Evolutionary conservation across 495 filamentous ascomycete genomes (phyloP).

Genomic region (Aspergillus bertholletiae): DNA sequence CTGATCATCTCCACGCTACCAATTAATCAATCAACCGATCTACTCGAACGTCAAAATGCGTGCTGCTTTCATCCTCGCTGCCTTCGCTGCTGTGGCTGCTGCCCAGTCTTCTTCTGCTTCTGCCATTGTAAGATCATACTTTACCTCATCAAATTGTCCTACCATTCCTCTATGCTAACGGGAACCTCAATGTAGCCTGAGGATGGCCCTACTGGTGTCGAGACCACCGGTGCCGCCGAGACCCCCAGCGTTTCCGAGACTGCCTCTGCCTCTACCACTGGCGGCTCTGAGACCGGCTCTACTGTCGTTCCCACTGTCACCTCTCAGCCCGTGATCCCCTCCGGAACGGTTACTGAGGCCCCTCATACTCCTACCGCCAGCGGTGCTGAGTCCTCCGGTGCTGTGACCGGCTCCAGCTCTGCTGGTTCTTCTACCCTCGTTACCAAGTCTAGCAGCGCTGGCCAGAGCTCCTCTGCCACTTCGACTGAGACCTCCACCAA

Average conservation of each 20-base stretch:
- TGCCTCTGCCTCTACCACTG: constrained; percentile 10
- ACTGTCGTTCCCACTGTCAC: constrained; percentile 7
- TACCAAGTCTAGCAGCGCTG: constrained; percentile 7
- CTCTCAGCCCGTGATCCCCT: constrained; percentile 20
- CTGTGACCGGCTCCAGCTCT: constrained; percentile 20
- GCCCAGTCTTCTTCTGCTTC: constrained; percentile 22
- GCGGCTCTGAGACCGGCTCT: constrained; percentile 8
- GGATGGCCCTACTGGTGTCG: constrained; percentile 29
- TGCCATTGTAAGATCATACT: constrained; percentile 22
- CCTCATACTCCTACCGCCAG: constrained; percentile 22
- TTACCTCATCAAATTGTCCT: no score
- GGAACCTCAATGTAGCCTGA: constrained; percentile 12
- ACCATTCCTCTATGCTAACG: no score
- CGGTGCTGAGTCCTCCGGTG: constrained; percentile 16
- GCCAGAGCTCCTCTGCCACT: constrained; percentile 2
- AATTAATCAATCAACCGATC: constrained; percentile 1
- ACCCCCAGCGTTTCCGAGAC: constrained; percentile 19
- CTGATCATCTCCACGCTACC: constrained; percentile 4
- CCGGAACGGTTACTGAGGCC: constrained; percentile 15
- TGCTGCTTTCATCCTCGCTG: constrained; percentile 35
- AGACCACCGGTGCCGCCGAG: constrained; percentile 17
- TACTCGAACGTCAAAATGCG: constrained; percentile 32
- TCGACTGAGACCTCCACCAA: constrained; percentile 9
- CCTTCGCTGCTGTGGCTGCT: constrained; percentile 39
- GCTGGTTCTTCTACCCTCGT: constrained; percentile 7